Evolutionary conservation across 2,329 filamentous ascomycete species (phyloP).

Genomic region (Sporothrix inflata): DNA sequence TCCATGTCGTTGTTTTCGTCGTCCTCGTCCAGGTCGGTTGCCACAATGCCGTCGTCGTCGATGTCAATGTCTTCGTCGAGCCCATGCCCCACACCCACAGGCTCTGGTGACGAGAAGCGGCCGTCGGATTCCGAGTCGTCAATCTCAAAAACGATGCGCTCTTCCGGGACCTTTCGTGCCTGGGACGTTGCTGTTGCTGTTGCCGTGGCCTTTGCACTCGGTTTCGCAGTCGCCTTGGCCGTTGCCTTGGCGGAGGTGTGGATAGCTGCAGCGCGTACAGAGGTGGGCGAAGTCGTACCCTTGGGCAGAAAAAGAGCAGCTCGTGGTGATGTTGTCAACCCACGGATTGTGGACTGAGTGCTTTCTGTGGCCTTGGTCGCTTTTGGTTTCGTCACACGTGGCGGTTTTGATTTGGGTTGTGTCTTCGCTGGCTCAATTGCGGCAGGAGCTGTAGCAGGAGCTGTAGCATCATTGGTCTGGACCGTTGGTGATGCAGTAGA

Average conservation of each 20-base stretch:
- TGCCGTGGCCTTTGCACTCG: neutral
- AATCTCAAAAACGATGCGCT: conserved; percentile 31
- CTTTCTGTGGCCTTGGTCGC: neutral
- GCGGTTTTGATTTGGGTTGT: neutral
- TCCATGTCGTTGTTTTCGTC: conserved; percentile 43
- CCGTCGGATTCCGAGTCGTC: conserved; percentile 35
- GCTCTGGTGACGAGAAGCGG: conserved; percentile 47
- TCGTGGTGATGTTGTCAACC: neutral
- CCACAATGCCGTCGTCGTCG: neutral
- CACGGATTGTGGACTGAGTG: neutral
- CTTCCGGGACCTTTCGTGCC: conserved; percentile 37
- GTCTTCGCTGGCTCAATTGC: neutral
- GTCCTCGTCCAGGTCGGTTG: conserved; percentile 39
- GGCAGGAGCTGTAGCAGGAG: too few relatives aligned
- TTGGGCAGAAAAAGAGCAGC: neutral
- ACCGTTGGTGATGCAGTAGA: neutral
- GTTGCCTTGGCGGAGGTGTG: conserved; percentile 14
- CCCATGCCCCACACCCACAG: neutral
- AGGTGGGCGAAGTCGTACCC: neutral
- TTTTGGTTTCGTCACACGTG: neutral
- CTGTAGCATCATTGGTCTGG: neutral
- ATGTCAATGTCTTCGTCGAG: conserved; percentile 46
- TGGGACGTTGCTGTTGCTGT: conserved; percentile 19
- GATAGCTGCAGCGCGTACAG: neutral
- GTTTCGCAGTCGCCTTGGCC: neutral